Evolutionary conservation across 495 filamentous ascomycete species (phyloP).

Genomic region (Friedmanniomyces endolithicus): DNA sequence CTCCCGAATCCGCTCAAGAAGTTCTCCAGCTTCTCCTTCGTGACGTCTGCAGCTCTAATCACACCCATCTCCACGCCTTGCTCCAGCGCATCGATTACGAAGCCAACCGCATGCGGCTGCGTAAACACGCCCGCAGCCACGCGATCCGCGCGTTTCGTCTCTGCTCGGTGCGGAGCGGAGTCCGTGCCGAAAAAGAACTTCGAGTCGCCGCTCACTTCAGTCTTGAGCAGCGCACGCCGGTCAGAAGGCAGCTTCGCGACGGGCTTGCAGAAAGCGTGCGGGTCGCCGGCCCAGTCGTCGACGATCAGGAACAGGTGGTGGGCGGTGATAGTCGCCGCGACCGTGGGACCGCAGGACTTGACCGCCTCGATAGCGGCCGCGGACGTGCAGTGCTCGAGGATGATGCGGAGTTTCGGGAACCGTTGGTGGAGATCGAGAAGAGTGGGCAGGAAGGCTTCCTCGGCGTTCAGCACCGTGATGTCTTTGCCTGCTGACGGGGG

Average conservation of each 20-base stretch:
- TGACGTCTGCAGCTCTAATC: slow-evolving; percentile 54
- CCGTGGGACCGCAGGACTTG: slow-evolving; percentile 57
- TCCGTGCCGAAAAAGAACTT: slow-evolving; percentile 81
- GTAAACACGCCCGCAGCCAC: slow-evolving; percentile 82
- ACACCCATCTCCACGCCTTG: slow-evolving; percentile 54
- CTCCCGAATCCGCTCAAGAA: slow-evolving; percentile 69
- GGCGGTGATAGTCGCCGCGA: slow-evolving; percentile 60
- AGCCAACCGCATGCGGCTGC: slow-evolving; percentile 69
- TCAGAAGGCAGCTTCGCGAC: slow-evolving; percentile 49
- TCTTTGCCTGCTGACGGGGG: slow-evolving; percentile 34
- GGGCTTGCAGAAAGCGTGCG: slow-evolving; percentile 77
- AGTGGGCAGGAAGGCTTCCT: slow-evolving; percentile 68
- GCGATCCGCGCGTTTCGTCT: slow-evolving; percentile 55
- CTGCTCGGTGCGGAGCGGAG: slow-evolving; percentile 63
- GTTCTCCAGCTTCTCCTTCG: slow-evolving; percentile 52
- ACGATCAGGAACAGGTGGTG: slow-evolving; percentile 72
- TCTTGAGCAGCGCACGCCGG: slow-evolving; percentile 59
- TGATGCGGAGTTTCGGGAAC: slow-evolving; percentile 72
- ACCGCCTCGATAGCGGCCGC: slow-evolving; percentile 72
- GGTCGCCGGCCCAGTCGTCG: slow-evolving; percentile 62
- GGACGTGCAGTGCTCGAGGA: slow-evolving; percentile 74
- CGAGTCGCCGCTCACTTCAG: slow-evolving; percentile 50
- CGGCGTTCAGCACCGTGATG: slow-evolving; percentile 65
- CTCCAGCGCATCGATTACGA: slow-evolving; percentile 62
- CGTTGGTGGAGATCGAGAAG: slow-evolving; percentile 54